phyloP scores from a whole-genome alignment of 163 green algal genomes.

The Trebouxia gelatinosa region DNA sequence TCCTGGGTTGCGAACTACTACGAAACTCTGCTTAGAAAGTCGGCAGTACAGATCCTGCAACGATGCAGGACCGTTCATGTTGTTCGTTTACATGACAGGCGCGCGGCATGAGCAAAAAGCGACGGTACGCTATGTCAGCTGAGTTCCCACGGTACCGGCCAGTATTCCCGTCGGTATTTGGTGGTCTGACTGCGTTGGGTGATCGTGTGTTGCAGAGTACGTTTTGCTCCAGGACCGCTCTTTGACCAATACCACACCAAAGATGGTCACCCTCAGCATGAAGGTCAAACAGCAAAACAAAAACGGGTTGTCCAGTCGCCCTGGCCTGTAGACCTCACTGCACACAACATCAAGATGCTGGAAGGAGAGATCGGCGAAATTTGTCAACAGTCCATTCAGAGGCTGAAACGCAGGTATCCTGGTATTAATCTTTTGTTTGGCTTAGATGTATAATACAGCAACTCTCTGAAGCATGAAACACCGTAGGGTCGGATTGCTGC shows the following conservation, averaged over 20 bases:
- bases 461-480: background rate
- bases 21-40: no score
- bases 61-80: no score
- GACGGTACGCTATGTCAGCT: no score
- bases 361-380: slow-evolving; percentile 42
- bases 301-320: slow-evolving; percentile 15
- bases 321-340: slow-evolving; percentile 42
- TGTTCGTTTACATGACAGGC: no score
- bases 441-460: background rate
- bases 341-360: slow-evolving; percentile 36
- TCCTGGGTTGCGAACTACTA: no score
- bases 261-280: slow-evolving; percentile 46
- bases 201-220: slow-evolving; percentile 38
- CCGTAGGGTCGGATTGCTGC: slow-evolving; percentile 48
- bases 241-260: slow-evolving; percentile 32
- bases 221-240: slow-evolving; percentile 40
- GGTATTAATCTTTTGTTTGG: background rate
- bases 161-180: no score
- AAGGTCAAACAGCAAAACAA: slow-evolving; percentile 40
- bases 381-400: slow-evolving; percentile 38
- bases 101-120: no score
- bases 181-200: no score
- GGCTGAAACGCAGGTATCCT: slow-evolving; percentile 44
- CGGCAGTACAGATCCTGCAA: no score
- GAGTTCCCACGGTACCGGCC: no score